phyloP scores from a whole-genome alignment of 768 basidiomycete species.

The Termitomyces eurrhizus region DNA sequence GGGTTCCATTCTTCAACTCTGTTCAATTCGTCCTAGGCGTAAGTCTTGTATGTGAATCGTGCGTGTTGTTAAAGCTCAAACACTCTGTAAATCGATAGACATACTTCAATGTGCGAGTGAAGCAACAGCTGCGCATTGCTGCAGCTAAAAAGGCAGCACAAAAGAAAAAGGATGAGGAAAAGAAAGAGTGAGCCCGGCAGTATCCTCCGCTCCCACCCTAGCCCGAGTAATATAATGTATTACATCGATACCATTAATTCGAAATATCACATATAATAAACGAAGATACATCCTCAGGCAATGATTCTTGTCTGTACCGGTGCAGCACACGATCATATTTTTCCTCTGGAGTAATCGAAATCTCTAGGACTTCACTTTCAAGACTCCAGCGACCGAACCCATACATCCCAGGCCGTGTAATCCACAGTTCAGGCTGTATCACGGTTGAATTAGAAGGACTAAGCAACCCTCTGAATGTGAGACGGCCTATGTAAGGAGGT shows the following conservation, averaged over 20 bases:
- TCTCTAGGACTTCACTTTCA: slow-evolving; percentile 59
- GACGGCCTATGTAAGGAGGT: slow-evolving; percentile 61
- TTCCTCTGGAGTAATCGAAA: not conserved
- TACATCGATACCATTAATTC: slow-evolving; percentile 16
- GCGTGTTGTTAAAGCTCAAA: not conserved
- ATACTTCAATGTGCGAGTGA: slow-evolving; percentile 69
- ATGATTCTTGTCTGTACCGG: slow-evolving; percentile 33
- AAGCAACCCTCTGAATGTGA: slow-evolving; percentile 60
- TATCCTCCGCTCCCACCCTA: not conserved
- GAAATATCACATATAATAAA: slow-evolving; percentile 29
- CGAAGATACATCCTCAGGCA: slow-evolving; percentile 23
- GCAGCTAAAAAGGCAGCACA: slow-evolving; percentile 47
- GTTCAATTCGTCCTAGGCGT: slow-evolving; percentile 77
- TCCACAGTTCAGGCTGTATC: slow-evolving; percentile 53
- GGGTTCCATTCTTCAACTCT: slow-evolving; percentile 85
- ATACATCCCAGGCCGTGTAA: slow-evolving; percentile 61
- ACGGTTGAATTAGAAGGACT: slow-evolving; percentile 40
- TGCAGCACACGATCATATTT: slow-evolving; percentile 17
- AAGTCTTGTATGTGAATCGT: slow-evolving; percentile 22
- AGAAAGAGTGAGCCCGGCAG: not conserved
- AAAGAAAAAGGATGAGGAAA: slow-evolving; percentile 24
- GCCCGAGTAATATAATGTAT: slow-evolving; percentile 1
- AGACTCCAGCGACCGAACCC: slow-evolving; percentile 64
- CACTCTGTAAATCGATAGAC: slow-evolving; percentile 38
- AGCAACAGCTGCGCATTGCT: slow-evolving; percentile 50